phyloP scores from a whole-genome alignment of 2,329 filamentous ascomycete species.

The Calonectria leucothoes region DNA sequence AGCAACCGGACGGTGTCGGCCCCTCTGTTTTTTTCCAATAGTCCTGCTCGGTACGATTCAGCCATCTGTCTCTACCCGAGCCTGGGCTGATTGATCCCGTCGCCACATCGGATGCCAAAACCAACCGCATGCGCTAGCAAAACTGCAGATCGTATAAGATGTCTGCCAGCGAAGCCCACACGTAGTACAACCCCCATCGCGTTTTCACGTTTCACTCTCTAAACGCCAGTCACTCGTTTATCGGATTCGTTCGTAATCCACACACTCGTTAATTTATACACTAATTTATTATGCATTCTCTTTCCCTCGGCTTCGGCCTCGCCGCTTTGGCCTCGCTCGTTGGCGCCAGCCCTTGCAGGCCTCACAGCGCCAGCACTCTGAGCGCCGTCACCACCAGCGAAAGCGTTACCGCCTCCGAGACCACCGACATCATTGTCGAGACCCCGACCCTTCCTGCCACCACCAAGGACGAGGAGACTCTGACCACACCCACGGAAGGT shows the following conservation, averaged over 20 bases:
- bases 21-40: background rate
- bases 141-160: background rate
- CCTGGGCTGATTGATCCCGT: background rate
- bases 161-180: background rate
- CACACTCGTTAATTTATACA: background rate
- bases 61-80: background rate
- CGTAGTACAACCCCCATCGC: background rate
- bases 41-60: background rate
- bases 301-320: background rate
- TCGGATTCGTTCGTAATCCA: background rate
- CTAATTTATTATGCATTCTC: background rate
- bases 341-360: background rate
- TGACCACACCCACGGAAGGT: background rate
- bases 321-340: background rate
- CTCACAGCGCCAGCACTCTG: background rate
- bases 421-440: background rate
- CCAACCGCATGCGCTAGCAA: background rate
- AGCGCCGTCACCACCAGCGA: background rate
- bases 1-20: background rate
- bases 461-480: background rate
- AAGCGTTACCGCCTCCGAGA: background rate
- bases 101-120: constrained; percentile 1
- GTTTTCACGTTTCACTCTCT: background rate
- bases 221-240: background rate
- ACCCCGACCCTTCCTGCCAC: background rate